These are phyloP conservation scores for Monosporozyma solicola DNA, from an alignment of 805 yeast genomes.

Conservation along the genomic window DNA sequence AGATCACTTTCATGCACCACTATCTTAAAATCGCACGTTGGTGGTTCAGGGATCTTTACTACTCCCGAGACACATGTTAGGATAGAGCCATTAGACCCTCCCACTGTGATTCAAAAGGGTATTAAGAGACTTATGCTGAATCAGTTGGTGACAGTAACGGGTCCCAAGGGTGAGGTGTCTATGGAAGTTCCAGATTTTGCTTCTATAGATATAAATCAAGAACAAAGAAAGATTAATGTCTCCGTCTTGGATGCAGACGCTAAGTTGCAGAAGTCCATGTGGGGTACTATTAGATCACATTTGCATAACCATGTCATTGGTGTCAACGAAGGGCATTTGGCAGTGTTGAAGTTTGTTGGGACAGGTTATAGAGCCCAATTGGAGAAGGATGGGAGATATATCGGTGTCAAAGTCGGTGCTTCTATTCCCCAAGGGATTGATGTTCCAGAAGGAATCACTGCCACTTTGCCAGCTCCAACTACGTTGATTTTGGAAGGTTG, in stretches of 20 bases:
- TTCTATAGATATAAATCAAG: slow-evolving; percentile 33
- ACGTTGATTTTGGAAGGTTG: slow-evolving; percentile 78
- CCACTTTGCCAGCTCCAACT: slow-evolving; percentile 75
- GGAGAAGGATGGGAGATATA: slow-evolving; percentile 49
- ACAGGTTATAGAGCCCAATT: slow-evolving; percentile 91
- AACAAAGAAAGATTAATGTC: slow-evolving; percentile 37
- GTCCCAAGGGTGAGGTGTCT: slow-evolving; percentile 67
- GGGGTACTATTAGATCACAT: slow-evolving; percentile 89
- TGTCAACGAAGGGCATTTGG: slow-evolving; percentile 85
- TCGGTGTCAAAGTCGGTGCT: slow-evolving; percentile 79
- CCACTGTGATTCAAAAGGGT: slow-evolving; percentile 60
- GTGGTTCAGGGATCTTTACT: slow-evolving; percentile 65
- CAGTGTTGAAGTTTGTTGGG: slow-evolving; percentile 83
- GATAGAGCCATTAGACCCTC: slow-evolving; percentile 38
- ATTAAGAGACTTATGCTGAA: slow-evolving; percentile 40
- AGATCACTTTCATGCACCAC: background rate
- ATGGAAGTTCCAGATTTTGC: slow-evolving; percentile 63
- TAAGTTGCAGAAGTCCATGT: slow-evolving; percentile 72
- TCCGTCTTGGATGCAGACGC: slow-evolving; percentile 46
- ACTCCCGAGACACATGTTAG: slow-evolving; percentile 46
- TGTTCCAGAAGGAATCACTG: slow-evolving; percentile 70
- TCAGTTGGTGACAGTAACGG: slow-evolving; percentile 50
- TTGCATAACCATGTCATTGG: slow-evolving; percentile 75
- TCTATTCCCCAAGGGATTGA: slow-evolving; percentile 69
- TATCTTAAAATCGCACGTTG: slow-evolving; percentile 52